Conservation (phyloP, 768 basidiomycete genomes). For the Leccinum truebloodii region DNA sequence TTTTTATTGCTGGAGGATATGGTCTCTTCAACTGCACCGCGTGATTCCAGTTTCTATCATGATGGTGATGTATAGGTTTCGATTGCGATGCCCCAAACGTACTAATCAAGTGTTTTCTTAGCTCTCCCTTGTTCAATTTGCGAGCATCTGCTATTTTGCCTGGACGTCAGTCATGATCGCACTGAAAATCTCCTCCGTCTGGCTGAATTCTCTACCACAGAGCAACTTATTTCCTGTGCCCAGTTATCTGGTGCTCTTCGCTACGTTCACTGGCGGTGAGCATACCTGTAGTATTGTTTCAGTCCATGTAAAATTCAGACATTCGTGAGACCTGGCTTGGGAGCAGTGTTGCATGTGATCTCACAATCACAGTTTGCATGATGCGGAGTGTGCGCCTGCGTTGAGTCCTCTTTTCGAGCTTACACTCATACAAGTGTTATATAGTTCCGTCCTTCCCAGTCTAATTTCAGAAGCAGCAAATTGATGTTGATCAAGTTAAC, state of each 20-base stretch:
- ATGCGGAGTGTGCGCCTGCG: too few species aligned
- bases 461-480: background rate
- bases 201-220: background rate
- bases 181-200: background rate
- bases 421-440: too few species aligned
- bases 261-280: too few species aligned
- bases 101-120: background rate
- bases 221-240: too few species aligned
- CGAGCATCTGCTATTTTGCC: constrained; percentile 10
- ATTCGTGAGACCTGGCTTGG: too few species aligned
- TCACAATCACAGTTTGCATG: too few species aligned
- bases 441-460: background rate
- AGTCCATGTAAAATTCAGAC: too few species aligned
- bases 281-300: too few species aligned
- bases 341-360: too few species aligned
- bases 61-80: constrained; percentile 14
- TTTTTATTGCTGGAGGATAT: constrained; percentile 27
- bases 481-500: constrained; percentile 7
- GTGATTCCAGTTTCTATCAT: constrained; percentile 12
- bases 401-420: too few species aligned
- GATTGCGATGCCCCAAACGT: background rate
- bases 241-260: too few species aligned
- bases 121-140: constrained; percentile 25
- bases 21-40: background rate
- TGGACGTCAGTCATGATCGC: background rate